Percentiles rank a stretch among this genome's conserved stretches.
These are phyloP conservation scores for Corylus heterophylla DNA, from an alignment of 306 rosid genomes.

Conservation along the genomic window DNA sequence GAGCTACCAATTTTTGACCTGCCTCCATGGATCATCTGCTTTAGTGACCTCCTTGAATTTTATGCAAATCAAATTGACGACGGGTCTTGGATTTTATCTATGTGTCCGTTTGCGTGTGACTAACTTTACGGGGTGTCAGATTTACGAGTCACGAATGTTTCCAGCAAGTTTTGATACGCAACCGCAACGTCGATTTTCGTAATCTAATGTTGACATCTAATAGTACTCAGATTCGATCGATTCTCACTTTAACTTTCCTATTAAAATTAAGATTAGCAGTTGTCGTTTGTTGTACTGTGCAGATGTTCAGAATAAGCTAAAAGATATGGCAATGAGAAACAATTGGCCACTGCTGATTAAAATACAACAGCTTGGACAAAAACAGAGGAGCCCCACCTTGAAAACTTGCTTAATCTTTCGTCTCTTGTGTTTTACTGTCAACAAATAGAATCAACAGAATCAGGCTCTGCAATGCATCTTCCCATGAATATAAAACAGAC, in stretches of 20 bases:
- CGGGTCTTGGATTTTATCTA: too few relatives aligned
- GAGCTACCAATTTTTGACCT: conserved; percentile 30
- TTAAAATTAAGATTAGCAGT: conserved; percentile 18
- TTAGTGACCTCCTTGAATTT: neutral
- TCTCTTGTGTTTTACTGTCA: neutral
- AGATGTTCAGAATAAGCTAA: conserved; percentile 4
- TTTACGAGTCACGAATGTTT: too few relatives aligned
- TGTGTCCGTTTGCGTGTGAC: too few relatives aligned
- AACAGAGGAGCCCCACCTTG: conserved; percentile 23
- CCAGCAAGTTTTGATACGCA: too few relatives aligned
- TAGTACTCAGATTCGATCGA: neutral
- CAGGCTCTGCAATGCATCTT: neutral
- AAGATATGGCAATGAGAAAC: conserved; percentile 33
- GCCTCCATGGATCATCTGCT: conserved; percentile 19
- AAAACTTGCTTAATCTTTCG: conserved; percentile 19
- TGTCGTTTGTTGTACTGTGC: conserved; percentile 23
- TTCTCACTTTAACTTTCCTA: neutral
- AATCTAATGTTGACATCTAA: neutral
- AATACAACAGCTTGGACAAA: conserved; percentile 33
- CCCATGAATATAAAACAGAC: conserved; percentile 1
- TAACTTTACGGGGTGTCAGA: too few relatives aligned
- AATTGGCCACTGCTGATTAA: conserved; percentile 32
- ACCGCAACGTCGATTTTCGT: neutral
- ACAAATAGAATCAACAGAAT: conserved; percentile 4
- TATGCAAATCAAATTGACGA: neutral